Evolutionary conservation across 768 basidiomycete genomes (phyloP).

Genomic region (Pholiota microspora): DNA sequence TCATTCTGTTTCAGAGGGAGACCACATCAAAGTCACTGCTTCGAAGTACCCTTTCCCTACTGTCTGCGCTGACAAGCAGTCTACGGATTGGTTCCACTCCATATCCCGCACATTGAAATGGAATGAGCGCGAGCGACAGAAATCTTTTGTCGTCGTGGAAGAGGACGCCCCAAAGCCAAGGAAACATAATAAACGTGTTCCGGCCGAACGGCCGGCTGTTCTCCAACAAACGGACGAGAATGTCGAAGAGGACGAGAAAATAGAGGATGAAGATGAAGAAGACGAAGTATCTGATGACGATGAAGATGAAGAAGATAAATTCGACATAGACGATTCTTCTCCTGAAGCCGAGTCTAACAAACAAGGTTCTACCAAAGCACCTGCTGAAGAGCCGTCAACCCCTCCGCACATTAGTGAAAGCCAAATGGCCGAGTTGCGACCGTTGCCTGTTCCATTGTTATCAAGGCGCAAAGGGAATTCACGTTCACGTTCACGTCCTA

Average conservation of each 20-base stretch:
- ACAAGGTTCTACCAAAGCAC: slow-evolving; percentile 7
- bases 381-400: background rate
- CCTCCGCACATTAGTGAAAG: background rate
- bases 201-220: background rate
- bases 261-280: slow-evolving; percentile 47
- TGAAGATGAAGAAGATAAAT: slow-evolving; percentile 66
- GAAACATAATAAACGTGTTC: slow-evolving; percentile 6
- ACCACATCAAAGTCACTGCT: slow-evolving; percentile 97
- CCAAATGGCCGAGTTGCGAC: slow-evolving; percentile 4
- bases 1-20: slow-evolving; percentile 70
- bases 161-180: slow-evolving; percentile 58
- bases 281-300: slow-evolving; percentile 53
- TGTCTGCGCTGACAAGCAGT: slow-evolving; percentile 96
- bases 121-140: slow-evolving; percentile 99
- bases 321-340: slow-evolving; percentile 92
- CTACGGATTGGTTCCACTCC: slow-evolving; percentile 97
- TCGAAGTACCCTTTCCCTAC: slow-evolving; percentile 98
- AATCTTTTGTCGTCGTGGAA: slow-evolving; percentile 97
- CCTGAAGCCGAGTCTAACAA: slow-evolving; percentile 41
- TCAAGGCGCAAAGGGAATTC: slow-evolving; percentile 34
- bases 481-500: slow-evolving; percentile 43
- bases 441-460: slow-evolving; percentile 7
- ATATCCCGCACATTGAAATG: slow-evolving; percentile 97
- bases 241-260: slow-evolving; percentile 27
- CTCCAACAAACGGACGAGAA: no score